These are phyloP conservation scores for Nannizziopsis barbatae DNA, from an alignment of 2,329 filamentous ascomycete genomes.

Conservation along the genomic window DNA sequence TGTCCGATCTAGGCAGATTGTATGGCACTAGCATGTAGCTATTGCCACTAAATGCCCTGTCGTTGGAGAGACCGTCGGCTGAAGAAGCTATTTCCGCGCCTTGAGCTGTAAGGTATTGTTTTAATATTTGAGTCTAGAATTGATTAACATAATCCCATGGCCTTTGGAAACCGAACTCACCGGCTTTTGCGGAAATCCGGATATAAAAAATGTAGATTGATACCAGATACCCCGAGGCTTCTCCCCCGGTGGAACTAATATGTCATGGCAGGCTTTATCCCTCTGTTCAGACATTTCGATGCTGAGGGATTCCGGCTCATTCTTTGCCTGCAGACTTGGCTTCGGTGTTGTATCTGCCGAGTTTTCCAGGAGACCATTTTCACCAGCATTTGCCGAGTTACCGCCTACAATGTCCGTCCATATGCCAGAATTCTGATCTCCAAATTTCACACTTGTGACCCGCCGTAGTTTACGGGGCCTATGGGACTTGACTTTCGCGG, in stretches of 20 bases:
- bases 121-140: constrained; percentile 28
- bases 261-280: constrained; percentile 15
- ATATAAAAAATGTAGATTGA: constrained; percentile 47
- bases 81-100: constrained; percentile 31
- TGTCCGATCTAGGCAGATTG: constrained; percentile 24
- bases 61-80: constrained; percentile 24
- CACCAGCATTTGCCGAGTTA: constrained; percentile 9
- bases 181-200: constrained; percentile 48
- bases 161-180: constrained; percentile 30
- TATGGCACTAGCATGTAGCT: constrained; percentile 34
- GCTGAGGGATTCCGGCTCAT: constrained; percentile 29
- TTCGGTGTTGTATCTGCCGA: background rate
- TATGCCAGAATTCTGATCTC: constrained; percentile 66
- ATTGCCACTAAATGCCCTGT: constrained; percentile 15
- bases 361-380: background rate
- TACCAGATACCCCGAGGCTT: constrained; percentile 42
- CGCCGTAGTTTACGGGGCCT: constrained; percentile 73
- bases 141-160: constrained; percentile 5
- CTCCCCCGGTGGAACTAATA: constrained; percentile 15
- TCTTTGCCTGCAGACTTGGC: constrained; percentile 17
- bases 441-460: constrained; percentile 73
- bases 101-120: constrained; percentile 32
- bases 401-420: constrained; percentile 76
- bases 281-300: constrained; percentile 26
- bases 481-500: constrained; percentile 39